These are phyloP conservation scores for Arthrobotrys entomopaga DNA, from an alignment of 2,329 filamentous ascomycete species.

Conservation along the genomic window DNA sequence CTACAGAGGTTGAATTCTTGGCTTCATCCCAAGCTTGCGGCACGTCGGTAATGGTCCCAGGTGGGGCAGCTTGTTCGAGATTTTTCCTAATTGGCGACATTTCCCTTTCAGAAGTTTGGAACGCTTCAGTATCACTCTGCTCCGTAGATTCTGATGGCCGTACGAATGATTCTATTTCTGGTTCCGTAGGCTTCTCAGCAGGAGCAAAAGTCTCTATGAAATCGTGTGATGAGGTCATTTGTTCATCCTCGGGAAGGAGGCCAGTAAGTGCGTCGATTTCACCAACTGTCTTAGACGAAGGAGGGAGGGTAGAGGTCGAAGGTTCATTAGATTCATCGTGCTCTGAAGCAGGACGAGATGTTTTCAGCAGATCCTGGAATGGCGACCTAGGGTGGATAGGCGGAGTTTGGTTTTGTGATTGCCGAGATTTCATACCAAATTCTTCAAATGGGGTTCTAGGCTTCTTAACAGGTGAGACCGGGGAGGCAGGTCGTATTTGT, in stretches of 20 bases:
- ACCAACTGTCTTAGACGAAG: conserved; percentile 30
- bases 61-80: not conserved
- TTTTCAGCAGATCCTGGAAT: conserved; percentile 28
- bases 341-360: conserved; percentile 8
- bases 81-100: conserved; percentile 14
- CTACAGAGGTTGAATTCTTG: conserved; percentile 10
- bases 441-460: conserved; percentile 41
- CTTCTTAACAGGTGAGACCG: conserved; percentile 41
- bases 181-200: conserved; percentile 40
- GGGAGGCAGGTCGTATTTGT: conserved; percentile 10
- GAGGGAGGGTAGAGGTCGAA: not conserved
- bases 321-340: not conserved
- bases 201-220: conserved; percentile 18
- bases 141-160: conserved; percentile 19
- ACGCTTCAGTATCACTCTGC: conserved; percentile 31
- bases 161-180: conserved; percentile 22
- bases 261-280: conserved; percentile 36
- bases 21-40: not conserved
- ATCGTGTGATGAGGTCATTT: conserved; percentile 16
- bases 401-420: conserved; percentile 28
- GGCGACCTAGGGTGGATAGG: conserved; percentile 39
- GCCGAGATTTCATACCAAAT: conserved; percentile 35
- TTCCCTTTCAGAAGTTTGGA: conserved; percentile 15
- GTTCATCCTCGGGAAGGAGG: conserved; percentile 26
- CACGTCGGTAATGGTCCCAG: not conserved